A percentile compares a stretch with the other conserved stretches of the same genome.
phyloP scores from a whole-genome alignment of 768 basidiomycete genomes.

The Paxillus ammoniavirescens region DNA sequence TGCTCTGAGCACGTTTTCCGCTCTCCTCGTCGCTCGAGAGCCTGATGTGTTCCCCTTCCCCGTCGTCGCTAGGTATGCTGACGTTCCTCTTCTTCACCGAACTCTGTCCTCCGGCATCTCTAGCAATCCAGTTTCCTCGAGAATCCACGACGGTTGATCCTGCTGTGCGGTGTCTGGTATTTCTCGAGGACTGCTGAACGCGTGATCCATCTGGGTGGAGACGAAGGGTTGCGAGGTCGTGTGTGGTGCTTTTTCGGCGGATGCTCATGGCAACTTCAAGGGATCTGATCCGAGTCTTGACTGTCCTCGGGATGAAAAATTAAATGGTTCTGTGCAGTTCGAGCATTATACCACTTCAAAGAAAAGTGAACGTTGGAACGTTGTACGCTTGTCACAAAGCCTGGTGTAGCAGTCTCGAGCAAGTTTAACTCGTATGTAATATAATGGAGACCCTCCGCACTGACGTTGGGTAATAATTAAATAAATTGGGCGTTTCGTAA shows the following conservation, averaged over 20 bases:
- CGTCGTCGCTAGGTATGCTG: constrained; percentile 19
- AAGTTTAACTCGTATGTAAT: no score
- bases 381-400: no score
- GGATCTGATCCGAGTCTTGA: not conserved
- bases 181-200: constrained; percentile 45
- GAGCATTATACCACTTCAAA: no score
- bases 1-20: constrained; percentile 10
- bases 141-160: constrained; percentile 40
- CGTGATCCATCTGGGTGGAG: constrained; percentile 64
- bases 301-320: not conserved
- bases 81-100: constrained; percentile 36
- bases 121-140: constrained; percentile 65
- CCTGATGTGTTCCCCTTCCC: constrained; percentile 23
- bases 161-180: constrained; percentile 34
- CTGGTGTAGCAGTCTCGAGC: no score
- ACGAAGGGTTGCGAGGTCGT: constrained; percentile 63
- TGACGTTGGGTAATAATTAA: no score
- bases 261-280: constrained; percentile 27
- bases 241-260: constrained; percentile 50
- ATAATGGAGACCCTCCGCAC: no score
- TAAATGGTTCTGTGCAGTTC: no score
- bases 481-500: constrained; percentile 7
- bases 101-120: constrained; percentile 57
- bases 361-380: no score
- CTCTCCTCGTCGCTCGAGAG: constrained; percentile 20